Conservation (phyloP, 805 yeast genomes). For the Suhomyces vadensis region DNA sequence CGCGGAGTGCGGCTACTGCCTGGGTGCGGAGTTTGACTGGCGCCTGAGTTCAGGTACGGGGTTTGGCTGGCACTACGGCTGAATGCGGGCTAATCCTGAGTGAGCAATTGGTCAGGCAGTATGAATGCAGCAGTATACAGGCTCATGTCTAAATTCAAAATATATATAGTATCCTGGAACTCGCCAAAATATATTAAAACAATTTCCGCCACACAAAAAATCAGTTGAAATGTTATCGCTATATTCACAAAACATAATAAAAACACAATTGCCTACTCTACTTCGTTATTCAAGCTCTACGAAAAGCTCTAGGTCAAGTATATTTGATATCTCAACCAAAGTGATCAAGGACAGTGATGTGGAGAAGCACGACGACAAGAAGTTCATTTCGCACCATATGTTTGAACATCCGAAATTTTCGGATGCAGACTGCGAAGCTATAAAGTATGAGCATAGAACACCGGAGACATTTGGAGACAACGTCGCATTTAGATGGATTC, state of each 20-base stretch:
- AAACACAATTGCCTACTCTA: background rate
- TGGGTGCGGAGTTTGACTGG: no score
- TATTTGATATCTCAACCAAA: slow-evolving; percentile 28
- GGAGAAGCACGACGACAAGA: slow-evolving; percentile 30
- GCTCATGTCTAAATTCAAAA: no score
- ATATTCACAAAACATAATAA: background rate
- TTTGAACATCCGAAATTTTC: slow-evolving; percentile 39
- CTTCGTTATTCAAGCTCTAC: slow-evolving; percentile 1
- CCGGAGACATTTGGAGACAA: slow-evolving; percentile 51
- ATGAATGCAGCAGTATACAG: no score
- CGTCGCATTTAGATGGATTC: slow-evolving; percentile 51
- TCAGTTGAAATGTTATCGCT: background rate
- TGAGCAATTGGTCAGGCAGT: no score
- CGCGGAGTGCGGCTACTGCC: no score
- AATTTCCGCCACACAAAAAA: background rate
- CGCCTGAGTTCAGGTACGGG: no score
- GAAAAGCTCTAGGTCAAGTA: slow-evolving; percentile 5
- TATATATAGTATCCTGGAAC: background rate
- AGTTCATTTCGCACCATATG: slow-evolving; percentile 41
- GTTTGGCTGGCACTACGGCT: no score
- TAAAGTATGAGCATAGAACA: slow-evolving; percentile 52
- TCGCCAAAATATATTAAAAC: background rate
- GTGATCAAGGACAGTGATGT: slow-evolving; percentile 21
- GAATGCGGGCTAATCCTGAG: no score
- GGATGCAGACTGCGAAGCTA: slow-evolving; percentile 32